Base-by-base conservation (phyloP, 768 basidiomycete genomes). In the Leucocoprinus leucothites region DNA sequence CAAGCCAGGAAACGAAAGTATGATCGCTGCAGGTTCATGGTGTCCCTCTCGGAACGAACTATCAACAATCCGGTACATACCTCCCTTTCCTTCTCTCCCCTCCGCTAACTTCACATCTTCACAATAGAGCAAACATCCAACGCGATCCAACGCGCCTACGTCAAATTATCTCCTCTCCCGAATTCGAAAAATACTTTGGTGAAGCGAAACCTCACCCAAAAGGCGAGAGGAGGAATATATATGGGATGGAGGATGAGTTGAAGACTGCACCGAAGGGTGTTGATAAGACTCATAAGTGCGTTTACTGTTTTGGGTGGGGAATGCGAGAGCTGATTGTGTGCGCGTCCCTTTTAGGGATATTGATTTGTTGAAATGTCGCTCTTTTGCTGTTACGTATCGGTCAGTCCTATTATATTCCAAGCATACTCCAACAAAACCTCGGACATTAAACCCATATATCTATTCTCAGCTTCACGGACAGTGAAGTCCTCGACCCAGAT, bases 191-290 rank as follows among this genome's bases (percentile, higher is more conserved):
- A 44, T 73, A 83, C 58, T 98, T 96, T 61, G 96, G 94, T 0
- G 73, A 82, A 50, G 76, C 92, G 0, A 74, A 70, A 48, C 84
- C 83, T 1, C 74, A 82, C 59, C 74, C 82, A 14, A 77, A 86
- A 53, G 87, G 89, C 16, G 70, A 74, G 53, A 72, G 85, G 48
- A 79, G 80, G 64, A 96, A 79, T 63, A 82, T 99, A 1, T 99
- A 95, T 67, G 95, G 96, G 0, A 66, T 69, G 53, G 92, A 95
- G 1, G 94, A 93, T 61, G 87, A 93, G 65, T 73, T 97, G 26
- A 98, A 97, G 72, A 84, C 83, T 0, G 91, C 94, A 4, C 95
- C 95, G 1, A 98, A 97, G 64, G 95, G 94, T 0, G 72, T 96
- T 8, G 81, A 82, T 49, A 98, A 94, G 70, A 79, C 78, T 26